Percentiles rank a stretch among this genome's conserved stretches.
Conservation (phyloP, 176 grass and related monocot genomes). For the Pontederia paniculata region DNA sequence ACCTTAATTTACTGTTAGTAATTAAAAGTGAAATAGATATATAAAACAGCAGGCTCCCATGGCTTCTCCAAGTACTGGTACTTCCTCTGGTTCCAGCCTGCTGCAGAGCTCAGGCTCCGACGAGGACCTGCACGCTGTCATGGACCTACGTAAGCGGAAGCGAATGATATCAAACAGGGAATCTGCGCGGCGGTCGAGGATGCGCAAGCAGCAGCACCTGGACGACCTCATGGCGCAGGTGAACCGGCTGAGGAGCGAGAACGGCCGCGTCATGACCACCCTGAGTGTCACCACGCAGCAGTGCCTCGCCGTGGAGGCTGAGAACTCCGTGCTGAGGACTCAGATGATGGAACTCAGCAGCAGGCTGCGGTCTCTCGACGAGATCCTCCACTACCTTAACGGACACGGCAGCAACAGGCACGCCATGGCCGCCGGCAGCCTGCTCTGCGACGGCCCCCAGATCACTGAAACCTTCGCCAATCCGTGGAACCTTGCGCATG, state of each 20-base stretch:
- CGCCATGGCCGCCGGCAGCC: not conserved
- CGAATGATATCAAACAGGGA: constrained; percentile 89
- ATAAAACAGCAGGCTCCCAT: not conserved
- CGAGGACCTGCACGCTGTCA: constrained; percentile 25
- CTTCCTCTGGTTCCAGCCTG: constrained; percentile 22
- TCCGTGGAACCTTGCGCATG: not conserved
- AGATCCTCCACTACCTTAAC: constrained; percentile 42
- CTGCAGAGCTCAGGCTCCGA: constrained; percentile 10
- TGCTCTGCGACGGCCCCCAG: not conserved
- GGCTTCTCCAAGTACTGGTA: constrained; percentile 43
- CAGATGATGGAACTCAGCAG: constrained; percentile 54
- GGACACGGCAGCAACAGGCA: not conserved
- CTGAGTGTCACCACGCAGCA: constrained; percentile 29
- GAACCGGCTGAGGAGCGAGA: constrained; percentile 35
- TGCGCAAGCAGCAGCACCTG: constrained; percentile 62
- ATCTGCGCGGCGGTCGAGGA: constrained; percentile 53
- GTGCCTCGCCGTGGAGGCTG: constrained; percentile 32
- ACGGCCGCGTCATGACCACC: constrained; percentile 20
- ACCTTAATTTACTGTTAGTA: not conserved
- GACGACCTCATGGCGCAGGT: constrained; percentile 52
- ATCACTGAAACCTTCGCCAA: not conserved
- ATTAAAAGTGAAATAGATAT: not conserved
- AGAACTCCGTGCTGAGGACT: constrained; percentile 59
- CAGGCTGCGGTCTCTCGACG: constrained; percentile 39
- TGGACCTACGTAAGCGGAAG: constrained; percentile 45